These are phyloP conservation scores for Nakazawaea ambrosiae DNA, from an alignment of 805 yeast genomes.

Conservation along the genomic window DNA sequence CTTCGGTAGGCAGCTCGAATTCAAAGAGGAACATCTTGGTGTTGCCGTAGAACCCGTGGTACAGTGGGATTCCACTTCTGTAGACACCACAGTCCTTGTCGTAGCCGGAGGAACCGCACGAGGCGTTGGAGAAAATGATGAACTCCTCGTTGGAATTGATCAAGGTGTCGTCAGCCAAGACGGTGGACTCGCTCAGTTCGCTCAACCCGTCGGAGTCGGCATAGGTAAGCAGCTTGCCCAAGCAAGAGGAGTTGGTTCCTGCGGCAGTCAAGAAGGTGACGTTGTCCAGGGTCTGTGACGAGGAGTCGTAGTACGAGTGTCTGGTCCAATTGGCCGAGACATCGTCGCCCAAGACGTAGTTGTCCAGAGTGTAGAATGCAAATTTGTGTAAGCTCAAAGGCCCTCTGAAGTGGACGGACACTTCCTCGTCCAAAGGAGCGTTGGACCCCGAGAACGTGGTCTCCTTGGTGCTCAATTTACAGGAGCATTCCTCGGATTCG, in stretches of 20 bases:
- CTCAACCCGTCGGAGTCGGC: constrained; percentile 52
- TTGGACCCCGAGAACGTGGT: constrained; percentile 47
- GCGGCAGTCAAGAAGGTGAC: constrained; percentile 63
- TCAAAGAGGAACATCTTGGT: constrained; percentile 69
- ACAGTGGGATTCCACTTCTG: constrained; percentile 68
- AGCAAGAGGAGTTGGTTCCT: constrained; percentile 53
- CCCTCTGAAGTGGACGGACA: constrained; percentile 76
- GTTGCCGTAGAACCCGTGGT: constrained; percentile 60
- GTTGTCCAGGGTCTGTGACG: constrained; percentile 43
- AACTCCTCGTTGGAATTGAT: constrained; percentile 55
- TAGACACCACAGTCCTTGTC: constrained; percentile 67
- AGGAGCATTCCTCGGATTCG: constrained; percentile 39
- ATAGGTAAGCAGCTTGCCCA: constrained; percentile 62
- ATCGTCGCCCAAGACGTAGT: constrained; percentile 27
- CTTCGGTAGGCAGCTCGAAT: constrained; percentile 59
- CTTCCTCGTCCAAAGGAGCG: constrained; percentile 61
- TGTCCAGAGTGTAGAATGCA: constrained; percentile 49
- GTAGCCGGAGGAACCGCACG: constrained; percentile 51
- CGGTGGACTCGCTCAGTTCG: constrained; percentile 36
- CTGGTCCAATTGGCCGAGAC: constrained; percentile 47
- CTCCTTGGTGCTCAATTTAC: constrained; percentile 31
- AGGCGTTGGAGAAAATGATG: constrained; percentile 48
- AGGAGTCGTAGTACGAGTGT: constrained; percentile 50
- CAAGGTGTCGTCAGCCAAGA: constrained; percentile 40
- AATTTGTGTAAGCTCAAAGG: constrained; percentile 56